These are phyloP conservation scores for Eimeria sp. DNA, from an alignment of 169 alveolate species.

Conservation along the genomic window DNA sequence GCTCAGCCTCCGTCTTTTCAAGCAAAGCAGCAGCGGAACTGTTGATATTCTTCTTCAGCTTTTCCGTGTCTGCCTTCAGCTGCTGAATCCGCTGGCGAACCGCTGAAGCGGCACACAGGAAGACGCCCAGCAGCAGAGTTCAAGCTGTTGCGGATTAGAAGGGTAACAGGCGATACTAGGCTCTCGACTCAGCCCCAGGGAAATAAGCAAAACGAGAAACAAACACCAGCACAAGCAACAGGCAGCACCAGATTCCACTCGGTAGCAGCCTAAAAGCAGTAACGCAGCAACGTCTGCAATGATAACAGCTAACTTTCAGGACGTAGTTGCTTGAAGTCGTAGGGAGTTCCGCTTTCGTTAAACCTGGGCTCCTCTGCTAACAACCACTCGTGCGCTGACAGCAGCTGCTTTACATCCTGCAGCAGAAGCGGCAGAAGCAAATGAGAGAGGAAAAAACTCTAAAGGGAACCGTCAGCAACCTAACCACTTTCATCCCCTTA, in stretches of 20 bases:
- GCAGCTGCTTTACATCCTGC: slow-evolving; percentile 72
- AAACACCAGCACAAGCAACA: too few relatives aligned
- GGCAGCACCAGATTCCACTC: too few relatives aligned
- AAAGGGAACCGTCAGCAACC: too few relatives aligned
- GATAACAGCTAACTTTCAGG: slow-evolving; percentile 35
- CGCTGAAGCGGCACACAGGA: slow-evolving; percentile 83
- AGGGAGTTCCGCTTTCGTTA: slow-evolving; percentile 58
- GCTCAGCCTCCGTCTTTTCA: slow-evolving; percentile 96
- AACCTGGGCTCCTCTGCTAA: slow-evolving; percentile 49
- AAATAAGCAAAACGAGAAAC: too few relatives aligned
- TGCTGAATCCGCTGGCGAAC: slow-evolving; percentile 77
- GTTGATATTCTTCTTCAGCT: slow-evolving; percentile 90
- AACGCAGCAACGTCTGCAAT: slow-evolving; percentile 46
- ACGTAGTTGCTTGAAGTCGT: slow-evolving; percentile 77
- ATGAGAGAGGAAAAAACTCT: too few relatives aligned
- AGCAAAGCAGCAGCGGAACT: slow-evolving; percentile 96
- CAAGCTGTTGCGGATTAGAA: too few relatives aligned
- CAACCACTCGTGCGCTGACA: slow-evolving; percentile 48
- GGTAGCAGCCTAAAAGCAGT: too few relatives aligned
- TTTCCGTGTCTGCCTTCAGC: slow-evolving; percentile 51
- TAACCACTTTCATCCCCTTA: too few relatives aligned
- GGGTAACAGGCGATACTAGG: too few relatives aligned
- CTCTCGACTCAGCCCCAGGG: too few relatives aligned
- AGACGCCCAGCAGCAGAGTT: too few relatives aligned
- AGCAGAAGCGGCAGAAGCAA: neutral